Base-by-base conservation (phyloP, 1,284 basidiomycete genomes). In the Ustilago trichophora region DNA sequence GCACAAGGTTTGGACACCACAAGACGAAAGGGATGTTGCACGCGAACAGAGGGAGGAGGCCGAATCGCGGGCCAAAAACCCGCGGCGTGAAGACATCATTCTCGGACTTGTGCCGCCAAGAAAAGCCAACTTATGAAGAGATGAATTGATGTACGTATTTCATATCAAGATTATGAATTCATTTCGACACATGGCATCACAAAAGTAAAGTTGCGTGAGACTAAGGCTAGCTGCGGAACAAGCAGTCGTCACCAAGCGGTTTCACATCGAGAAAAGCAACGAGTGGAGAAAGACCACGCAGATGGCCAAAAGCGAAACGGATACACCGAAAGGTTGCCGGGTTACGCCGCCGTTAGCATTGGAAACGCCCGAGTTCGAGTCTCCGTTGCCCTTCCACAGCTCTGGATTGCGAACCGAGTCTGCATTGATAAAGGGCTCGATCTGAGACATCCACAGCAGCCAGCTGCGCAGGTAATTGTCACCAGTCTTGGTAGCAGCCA, bases 11-110 rank as follows among this genome's bases (percentile, higher is more conserved):
- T 70, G 70, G 66, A 66, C 45, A 6, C 42, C 40, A 13, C 40
- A 48, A n/a, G 66, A 68, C 24, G 66, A 74, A 35, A 44, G 70
- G 11, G 58, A 66, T 29, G 35, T 57, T 33, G 51, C 52, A 25
- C 25, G 42, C 15, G 70, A 75, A 21, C 25, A 37, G 24, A 34
- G 35, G 22, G 56, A 65, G 29, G 53, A 58, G 1, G 36, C 24
- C 6, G 49, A 58, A 15, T 21, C 44, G 21, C 43, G 65, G 4
- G 47, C 49, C 16, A 42, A 37, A 27, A 29, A 37, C 12, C 65
- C 65, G 9, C 35, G 65, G 21, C 32, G 6, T 8, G 65, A 68
- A 46, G 49, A 55, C n/a, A 8, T 62, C 34, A 46, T 68, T 4
- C 29, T 68, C 6, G 54, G 58, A 6, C 37, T 68, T 8, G 50